Evolutionary conservation across 2,329 filamentous ascomycete genomes (phyloP).

Genomic region (Rutstroemia sp.): DNA sequence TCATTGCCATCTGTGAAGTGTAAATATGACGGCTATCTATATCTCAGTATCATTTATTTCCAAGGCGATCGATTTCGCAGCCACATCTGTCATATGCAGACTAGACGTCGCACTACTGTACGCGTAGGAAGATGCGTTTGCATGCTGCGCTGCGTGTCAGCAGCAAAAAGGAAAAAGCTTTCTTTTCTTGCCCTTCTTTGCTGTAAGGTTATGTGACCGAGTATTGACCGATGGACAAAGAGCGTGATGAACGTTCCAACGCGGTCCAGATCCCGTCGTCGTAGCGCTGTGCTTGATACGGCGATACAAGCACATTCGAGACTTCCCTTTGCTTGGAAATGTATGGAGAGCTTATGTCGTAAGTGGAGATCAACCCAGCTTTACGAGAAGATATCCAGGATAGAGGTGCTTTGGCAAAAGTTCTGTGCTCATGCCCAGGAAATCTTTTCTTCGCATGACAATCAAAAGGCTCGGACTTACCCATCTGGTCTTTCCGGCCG

Average conservation of each 20-base stretch:
- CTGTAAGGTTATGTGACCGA: background rate
- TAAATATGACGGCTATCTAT: too few relatives aligned
- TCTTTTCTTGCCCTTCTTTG: background rate
- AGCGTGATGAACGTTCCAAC: background rate
- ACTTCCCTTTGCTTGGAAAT: too few relatives aligned
- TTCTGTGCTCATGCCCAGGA: too few relatives aligned
- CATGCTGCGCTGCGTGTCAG: conserved; percentile 5
- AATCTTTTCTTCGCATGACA: too few relatives aligned
- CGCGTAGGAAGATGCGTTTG: background rate
- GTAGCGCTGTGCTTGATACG: background rate
- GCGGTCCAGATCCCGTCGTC: background rate
- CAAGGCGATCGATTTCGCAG: too few relatives aligned
- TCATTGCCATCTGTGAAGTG: too few relatives aligned
- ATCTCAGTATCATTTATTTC: too few relatives aligned
- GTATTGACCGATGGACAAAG: background rate
- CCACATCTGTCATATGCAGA: too few relatives aligned
- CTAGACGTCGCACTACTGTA: too few relatives aligned
- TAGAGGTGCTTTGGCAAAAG: too few relatives aligned
- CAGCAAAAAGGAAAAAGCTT: background rate
- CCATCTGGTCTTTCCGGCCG: background rate
- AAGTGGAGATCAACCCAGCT: background rate
- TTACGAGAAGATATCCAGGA: too few relatives aligned
- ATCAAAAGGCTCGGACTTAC: conserved; percentile 6
- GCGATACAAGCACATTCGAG: too few relatives aligned
- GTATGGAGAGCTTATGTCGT: background rate